Conservation (phyloP, 139 green algal genomes). For the Chlorella sp. region DNA sequence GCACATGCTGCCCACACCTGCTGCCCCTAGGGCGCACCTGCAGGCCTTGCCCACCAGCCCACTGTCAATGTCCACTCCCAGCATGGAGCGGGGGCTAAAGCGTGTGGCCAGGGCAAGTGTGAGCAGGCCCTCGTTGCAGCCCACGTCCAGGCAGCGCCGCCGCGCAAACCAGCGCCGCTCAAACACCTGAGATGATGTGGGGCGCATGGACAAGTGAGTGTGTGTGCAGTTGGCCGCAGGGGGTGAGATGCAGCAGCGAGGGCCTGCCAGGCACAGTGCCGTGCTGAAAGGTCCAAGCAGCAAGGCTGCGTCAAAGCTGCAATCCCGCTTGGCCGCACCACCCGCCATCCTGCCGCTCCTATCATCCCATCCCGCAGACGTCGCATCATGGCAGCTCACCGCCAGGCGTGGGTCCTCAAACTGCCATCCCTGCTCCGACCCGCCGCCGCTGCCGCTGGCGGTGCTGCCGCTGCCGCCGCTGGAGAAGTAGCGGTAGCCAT, state of each 20-base stretch:
- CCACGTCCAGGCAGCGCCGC: conserved; percentile 82
- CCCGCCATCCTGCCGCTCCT: too few relatives aligned
- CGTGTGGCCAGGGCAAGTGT: conserved; percentile 74
- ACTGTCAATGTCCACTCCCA: conserved; percentile 90
- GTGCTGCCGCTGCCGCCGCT: neutral
- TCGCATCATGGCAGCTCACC: neutral
- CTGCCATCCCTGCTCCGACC: neutral
- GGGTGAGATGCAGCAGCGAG: too few relatives aligned
- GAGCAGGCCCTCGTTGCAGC: conserved; percentile 94
- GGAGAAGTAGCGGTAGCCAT: conserved; percentile 72
- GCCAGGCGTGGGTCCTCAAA: conserved; percentile 58
- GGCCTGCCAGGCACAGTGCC: too few relatives aligned
- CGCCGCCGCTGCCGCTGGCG: neutral
- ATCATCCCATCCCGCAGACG: too few relatives aligned
- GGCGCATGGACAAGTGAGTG: neutral
- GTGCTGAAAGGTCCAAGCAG: too few relatives aligned
- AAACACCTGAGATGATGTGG: conserved; percentile 44
- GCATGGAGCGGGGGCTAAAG: conserved; percentile 60
- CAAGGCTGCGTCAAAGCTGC: too few relatives aligned
- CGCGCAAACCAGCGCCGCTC: conserved; percentile 75
- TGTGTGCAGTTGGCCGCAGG: too few relatives aligned
- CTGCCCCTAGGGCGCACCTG: conserved; percentile 28
- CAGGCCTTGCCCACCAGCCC: conserved; percentile 69
- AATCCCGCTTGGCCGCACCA: too few relatives aligned
- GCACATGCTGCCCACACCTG: neutral